Conservation (phyloP, 768 basidiomycete genomes). For the Rhizopogon vinicolor region DNA sequence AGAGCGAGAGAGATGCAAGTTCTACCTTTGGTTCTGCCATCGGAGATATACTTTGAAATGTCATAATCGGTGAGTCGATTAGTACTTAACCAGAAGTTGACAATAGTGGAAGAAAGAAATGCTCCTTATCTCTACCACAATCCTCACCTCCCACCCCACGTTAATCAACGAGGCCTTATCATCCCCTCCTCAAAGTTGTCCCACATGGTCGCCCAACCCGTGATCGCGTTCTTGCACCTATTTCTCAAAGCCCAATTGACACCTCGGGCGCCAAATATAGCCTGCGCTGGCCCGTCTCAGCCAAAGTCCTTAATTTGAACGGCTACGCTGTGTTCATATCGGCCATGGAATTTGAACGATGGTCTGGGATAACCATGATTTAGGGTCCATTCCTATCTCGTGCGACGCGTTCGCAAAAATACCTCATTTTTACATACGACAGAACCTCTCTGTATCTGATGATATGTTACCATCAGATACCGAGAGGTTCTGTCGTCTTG, state of each 20-base stretch:
- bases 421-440: too few species aligned
- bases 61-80: background rate
- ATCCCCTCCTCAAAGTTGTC: background rate
- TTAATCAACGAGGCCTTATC: background rate
- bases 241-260: background rate
- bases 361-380: background rate
- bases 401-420: too few species aligned
- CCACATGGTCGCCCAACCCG: background rate
- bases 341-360: background rate
- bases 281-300: background rate
- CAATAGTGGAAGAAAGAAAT: background rate
- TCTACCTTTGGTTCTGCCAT: conserved; percentile 4
- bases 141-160: background rate
- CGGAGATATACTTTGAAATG: background rate
- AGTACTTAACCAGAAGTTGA: background rate
- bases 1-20: conserved; percentile 33
- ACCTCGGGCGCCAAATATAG: background rate
- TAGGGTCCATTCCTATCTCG: too few species aligned
- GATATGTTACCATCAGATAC: too few species aligned
- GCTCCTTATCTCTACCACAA: background rate
- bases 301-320: too few species aligned
- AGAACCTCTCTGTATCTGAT: too few species aligned
- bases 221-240: background rate
- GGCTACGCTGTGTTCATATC: too few species aligned
- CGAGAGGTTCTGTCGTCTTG: too few species aligned